Conservation (phyloP, 1,284 basidiomycete species). For the Peniophora sp. region DNA sequence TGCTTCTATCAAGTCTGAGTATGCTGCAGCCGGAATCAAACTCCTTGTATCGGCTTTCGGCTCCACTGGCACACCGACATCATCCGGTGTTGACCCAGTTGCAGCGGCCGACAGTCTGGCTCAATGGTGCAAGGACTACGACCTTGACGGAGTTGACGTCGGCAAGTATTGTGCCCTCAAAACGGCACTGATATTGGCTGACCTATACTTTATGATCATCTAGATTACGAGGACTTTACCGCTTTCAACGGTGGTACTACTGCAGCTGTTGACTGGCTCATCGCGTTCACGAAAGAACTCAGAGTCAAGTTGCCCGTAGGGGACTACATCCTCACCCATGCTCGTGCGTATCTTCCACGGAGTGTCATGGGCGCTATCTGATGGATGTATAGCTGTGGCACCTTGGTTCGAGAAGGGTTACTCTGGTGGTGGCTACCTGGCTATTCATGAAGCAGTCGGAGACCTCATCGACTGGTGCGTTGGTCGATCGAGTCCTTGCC, state of each 20-base stretch:
- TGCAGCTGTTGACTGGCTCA: conserved; percentile 32
- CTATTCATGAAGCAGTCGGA: conserved; percentile 47
- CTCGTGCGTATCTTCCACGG: conserved; percentile 20
- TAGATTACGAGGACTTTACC: conserved; percentile 31
- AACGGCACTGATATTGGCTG: too few relatives aligned
- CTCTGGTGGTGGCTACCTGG: conserved; percentile 53
- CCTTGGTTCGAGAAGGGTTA: conserved; percentile 36
- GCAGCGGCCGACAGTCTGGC: conserved; percentile 38
- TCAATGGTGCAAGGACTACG: conserved; percentile 38
- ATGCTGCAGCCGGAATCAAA: conserved; percentile 37
- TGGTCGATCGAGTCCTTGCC: not conserved
- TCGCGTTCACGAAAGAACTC: conserved; percentile 33
- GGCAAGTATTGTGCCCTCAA: conserved; percentile 20
- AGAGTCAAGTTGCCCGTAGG: conserved; percentile 25
- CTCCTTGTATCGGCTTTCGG: conserved; percentile 44
- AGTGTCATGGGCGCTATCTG: not conserved
- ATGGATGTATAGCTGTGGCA: not conserved
- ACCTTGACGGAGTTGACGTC: conserved; percentile 48
- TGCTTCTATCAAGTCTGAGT: conserved; percentile 28
- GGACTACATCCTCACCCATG: conserved; percentile 28
- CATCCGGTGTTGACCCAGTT: conserved; percentile 29
- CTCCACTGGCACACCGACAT: conserved; percentile 42
- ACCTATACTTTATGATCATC: too few relatives aligned
- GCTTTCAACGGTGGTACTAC: conserved; percentile 33
- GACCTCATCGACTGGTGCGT: conserved; percentile 30